Evolutionary conservation across 192 early-diverging fungal genomes (phyloP).

Genomic region (Coemansia sp.): DNA sequence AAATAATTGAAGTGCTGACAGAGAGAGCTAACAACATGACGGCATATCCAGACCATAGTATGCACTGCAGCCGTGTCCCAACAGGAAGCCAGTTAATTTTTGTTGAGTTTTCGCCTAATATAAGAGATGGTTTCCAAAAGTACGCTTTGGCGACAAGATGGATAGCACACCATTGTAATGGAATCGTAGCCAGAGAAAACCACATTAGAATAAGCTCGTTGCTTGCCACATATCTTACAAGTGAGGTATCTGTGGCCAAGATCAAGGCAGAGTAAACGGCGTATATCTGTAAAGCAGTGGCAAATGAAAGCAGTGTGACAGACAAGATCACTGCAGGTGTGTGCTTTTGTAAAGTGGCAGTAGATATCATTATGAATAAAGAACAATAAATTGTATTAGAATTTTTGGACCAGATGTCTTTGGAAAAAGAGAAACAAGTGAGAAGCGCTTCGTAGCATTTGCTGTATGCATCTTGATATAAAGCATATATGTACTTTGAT

Average conservation of each 20-base stretch:
- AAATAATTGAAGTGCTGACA: conserved; percentile 1
- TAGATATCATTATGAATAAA: not conserved
- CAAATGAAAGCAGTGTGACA: conserved; percentile 7
- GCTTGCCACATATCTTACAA: conserved; percentile 14
- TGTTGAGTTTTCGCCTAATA: too few relatives aligned
- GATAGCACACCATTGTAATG: conserved; percentile 19
- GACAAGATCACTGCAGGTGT: not conserved
- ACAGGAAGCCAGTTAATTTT: conserved; percentile 30
- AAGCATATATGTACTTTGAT: too few relatives aligned
- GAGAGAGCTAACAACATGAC: not conserved
- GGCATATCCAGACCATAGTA: conserved; percentile 19
- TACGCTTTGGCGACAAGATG: conserved; percentile 19
- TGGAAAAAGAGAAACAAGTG: too few relatives aligned
- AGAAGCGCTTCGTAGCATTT: too few relatives aligned
- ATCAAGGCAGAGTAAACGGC: not conserved
- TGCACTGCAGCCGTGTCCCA: conserved; percentile 11
- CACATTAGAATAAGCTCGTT: conserved; percentile 32
- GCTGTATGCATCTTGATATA: too few relatives aligned
- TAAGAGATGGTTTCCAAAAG: not conserved
- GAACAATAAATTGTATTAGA: too few relatives aligned
- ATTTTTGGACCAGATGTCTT: too few relatives aligned
- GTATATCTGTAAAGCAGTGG: conserved; percentile 16
- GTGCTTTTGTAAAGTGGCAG: not conserved
- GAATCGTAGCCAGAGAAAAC: conserved; percentile 18
- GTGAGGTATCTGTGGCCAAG: not conserved